phyloP scores from a whole-genome alignment of 2,329 filamentous ascomycete species.

The Sphaerulina vaccinii region DNA sequence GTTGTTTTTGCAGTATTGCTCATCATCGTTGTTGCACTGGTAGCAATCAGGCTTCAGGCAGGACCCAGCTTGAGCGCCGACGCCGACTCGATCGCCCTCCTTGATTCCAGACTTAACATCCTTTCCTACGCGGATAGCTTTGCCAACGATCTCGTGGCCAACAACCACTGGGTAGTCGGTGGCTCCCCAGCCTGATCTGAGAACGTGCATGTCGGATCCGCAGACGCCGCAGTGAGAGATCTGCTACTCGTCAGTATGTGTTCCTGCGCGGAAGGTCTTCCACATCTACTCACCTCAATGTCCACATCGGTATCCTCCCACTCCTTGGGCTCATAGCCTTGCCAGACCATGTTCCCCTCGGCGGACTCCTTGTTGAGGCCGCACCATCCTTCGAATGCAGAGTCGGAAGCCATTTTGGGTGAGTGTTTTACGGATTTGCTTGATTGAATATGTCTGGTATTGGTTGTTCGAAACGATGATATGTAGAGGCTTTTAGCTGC shows the following conservation, averaged over 20 bases:
- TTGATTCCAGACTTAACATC: constrained; percentile 37
- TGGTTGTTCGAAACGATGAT: not conserved
- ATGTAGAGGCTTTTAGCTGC: not conserved
- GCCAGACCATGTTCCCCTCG: constrained; percentile 56
- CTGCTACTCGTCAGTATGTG: constrained; percentile 1
- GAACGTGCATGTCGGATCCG: constrained; percentile 35
- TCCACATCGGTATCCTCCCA: constrained; percentile 43
- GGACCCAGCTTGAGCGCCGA: constrained; percentile 50
- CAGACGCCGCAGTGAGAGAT: constrained; percentile 42
- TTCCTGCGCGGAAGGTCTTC: too few species aligned
- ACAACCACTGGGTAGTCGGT: constrained; percentile 31
- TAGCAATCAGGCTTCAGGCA: constrained; percentile 52
- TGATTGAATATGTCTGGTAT: not conserved
- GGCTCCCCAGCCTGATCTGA: constrained; percentile 42
- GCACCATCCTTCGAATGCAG: constrained; percentile 59
- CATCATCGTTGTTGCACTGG: constrained; percentile 49
- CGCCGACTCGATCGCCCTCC: constrained; percentile 47
- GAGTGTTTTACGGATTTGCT: not conserved
- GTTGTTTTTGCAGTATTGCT: constrained; percentile 43
- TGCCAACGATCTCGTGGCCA: constrained; percentile 39
- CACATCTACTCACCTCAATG: constrained; percentile 31
- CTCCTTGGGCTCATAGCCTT: constrained; percentile 43
- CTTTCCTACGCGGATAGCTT: constrained; percentile 36
- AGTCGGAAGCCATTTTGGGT: constrained; percentile 35
- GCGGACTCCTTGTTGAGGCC: constrained; percentile 50